Conservation (phyloP, 2,329 filamentous ascomycete species). For the Alternaria angustiovoidea region DNA sequence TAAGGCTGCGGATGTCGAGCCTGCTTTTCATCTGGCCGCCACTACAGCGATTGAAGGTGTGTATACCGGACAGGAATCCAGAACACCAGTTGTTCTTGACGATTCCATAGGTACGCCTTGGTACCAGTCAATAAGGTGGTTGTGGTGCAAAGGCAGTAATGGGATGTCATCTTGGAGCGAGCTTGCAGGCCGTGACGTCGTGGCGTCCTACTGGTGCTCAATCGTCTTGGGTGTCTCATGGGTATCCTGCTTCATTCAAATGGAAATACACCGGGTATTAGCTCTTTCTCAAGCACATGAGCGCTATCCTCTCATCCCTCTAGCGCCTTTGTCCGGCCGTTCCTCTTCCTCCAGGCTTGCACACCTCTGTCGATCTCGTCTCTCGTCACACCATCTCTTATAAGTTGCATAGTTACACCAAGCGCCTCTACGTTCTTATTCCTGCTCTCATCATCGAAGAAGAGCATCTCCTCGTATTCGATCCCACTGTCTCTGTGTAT, state of each 20-base stretch:
- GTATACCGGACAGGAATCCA: too few relatives aligned
- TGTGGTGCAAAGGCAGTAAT: neutral
- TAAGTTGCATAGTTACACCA: constrained; percentile 84
- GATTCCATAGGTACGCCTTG: neutral
- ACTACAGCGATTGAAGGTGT: too few relatives aligned
- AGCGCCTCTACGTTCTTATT: constrained; percentile 83
- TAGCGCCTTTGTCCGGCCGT: constrained; percentile 54
- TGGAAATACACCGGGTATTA: neutral
- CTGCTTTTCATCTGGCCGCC: too few relatives aligned
- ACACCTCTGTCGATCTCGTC: constrained; percentile 82
- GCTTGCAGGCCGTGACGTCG: too few relatives aligned
- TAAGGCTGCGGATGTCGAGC: too few relatives aligned
- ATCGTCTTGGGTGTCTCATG: neutral
- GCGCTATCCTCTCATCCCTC: neutral
- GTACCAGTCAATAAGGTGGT: neutral
- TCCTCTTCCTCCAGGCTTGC: constrained; percentile 78
- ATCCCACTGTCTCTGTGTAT: constrained; percentile 76
- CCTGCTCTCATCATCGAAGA: constrained; percentile 91
- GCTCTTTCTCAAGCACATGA: neutral
- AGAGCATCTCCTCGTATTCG: constrained; percentile 84
- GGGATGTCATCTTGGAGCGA: neutral
- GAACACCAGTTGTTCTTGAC: too few relatives aligned
- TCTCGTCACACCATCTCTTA: constrained; percentile 79
- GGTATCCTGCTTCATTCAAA: neutral
- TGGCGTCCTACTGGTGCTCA: too few relatives aligned